Base-by-base conservation (phyloP, 2,329 filamentous ascomycete genomes). In the Cladosporium oxysporum region DNA sequence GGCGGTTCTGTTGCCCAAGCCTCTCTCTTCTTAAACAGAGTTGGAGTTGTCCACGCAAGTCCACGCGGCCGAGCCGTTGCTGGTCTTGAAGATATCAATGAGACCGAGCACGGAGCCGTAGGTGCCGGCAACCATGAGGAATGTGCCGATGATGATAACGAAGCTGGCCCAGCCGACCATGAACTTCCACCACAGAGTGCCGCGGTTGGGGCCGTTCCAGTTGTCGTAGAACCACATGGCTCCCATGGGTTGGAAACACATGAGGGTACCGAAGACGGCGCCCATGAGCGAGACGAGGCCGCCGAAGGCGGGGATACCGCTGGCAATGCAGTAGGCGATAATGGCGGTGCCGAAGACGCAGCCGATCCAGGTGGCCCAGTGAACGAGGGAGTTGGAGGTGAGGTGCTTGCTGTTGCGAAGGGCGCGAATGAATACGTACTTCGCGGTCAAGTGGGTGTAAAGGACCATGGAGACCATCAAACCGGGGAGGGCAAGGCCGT, bases 341-440 rank as follows among this genome's bases (percentile, higher is more conserved):
- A 78, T 50, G 10, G 66, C 59, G 41, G 59, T 62, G 44, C 23
- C 35, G 59, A 60, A 60, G 29, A 64, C 37, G 47, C 37, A 82
- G 14, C 76, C 73, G 0, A 86, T 71, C 84, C 84, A 87, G 0
- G 80, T 82, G 0, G 70, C 73, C 84, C 84, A 85, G 69, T 87
- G 84, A 0, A 82, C 70, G 16, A 79, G 7, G 0, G 81, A 83
- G 74, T 85, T 85, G 26, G 77, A 74, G 70, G 84, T 82, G 3
- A 87, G 75, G 71, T 87, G 84, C 4, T 67, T 72, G 2, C 82
- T 82, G 68, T 83, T 78, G n/a, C 84, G 79, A 16, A 87, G 76
- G n/a, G 85, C 79, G 4, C 85, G 82, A 21, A 87, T 84, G 70
- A 87, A 87, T 60, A 85, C 73, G 69, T 85, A 85, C 70, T 87